Percentiles rank a stretch among this genome's conserved stretches.
phyloP scores from a whole-genome alignment of 148 eudicot species.

The Cornus suecica region DNA sequence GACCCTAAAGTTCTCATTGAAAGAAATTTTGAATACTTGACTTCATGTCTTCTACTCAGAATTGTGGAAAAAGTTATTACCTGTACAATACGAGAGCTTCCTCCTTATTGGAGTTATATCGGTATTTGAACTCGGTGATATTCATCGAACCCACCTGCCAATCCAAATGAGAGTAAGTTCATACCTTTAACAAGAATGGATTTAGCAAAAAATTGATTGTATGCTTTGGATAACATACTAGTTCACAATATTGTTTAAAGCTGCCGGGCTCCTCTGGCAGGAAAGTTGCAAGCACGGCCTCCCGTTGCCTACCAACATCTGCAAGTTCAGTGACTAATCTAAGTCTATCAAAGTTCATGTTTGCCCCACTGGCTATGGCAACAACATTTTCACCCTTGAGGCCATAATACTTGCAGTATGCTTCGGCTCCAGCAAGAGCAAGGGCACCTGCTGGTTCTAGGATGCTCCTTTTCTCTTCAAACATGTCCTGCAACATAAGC shows the following conservation, averaged over 20 bases:
- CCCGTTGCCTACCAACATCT: slow-evolving; percentile 92
- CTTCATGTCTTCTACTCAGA: neutral
- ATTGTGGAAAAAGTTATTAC: slow-evolving; percentile 31
- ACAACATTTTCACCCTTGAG: slow-evolving; percentile 78
- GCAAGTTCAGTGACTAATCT: slow-evolving; percentile 97
- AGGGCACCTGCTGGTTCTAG: slow-evolving; percentile 99
- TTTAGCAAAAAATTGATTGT: neutral
- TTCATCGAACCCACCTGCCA: slow-evolving; percentile 92
- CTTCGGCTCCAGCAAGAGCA: slow-evolving; percentile 99
- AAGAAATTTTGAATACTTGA: neutral
- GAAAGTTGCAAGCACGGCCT: slow-evolving; percentile 94
- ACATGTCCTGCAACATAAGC: slow-evolving; percentile 70
- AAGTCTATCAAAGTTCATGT: slow-evolving; percentile 96
- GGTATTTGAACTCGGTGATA: slow-evolving; percentile 89
- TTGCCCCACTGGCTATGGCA: slow-evolving; percentile 91
- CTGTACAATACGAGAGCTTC: slow-evolving; percentile 84
- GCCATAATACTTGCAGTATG: slow-evolving; percentile 90
- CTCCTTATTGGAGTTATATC: slow-evolving; percentile 55
- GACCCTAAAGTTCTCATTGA: too few relatives aligned
- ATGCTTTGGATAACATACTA: slow-evolving; percentile 40
- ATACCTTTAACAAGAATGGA: neutral
- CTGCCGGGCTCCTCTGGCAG: slow-evolving; percentile 87
- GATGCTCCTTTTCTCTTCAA: slow-evolving; percentile 96
- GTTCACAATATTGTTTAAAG: slow-evolving; percentile 69
- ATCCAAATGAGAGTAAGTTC: slow-evolving; percentile 12